Evolutionary conservation across 2,329 filamentous ascomycete genomes (phyloP).

Genomic region (Cladorrhinum sp.): DNA sequence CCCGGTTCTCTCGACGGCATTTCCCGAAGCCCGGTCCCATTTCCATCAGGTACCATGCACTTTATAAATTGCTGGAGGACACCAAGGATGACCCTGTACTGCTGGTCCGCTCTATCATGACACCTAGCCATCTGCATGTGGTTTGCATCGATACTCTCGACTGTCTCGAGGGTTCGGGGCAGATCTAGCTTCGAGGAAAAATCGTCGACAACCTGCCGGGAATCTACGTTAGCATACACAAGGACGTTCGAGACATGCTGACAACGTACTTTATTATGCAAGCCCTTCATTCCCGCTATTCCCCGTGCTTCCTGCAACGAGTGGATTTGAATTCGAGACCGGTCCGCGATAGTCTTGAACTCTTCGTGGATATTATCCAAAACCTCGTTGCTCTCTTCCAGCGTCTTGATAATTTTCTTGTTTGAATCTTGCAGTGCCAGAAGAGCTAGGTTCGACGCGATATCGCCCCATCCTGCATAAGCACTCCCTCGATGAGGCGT

Average conservation of each 20-base stretch:
- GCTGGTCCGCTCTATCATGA: constrained; percentile 32
- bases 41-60: too few species aligned
- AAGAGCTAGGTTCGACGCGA: constrained; percentile 33
- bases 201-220: constrained; percentile 36
- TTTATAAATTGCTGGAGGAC: constrained; percentile 30
- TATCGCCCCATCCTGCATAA: constrained; percentile 33
- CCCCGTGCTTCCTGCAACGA: constrained; percentile 38
- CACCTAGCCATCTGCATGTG: constrained; percentile 40
- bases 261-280: constrained; percentile 29
- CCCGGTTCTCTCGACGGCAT: not conserved
- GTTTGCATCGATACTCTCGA: constrained; percentile 40
- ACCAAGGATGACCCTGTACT: constrained; percentile 31
- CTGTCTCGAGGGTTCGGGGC: constrained; percentile 33
- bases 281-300: constrained; percentile 32
- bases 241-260: not conserved
- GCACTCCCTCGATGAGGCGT: constrained; percentile 39
- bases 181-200: constrained; percentile 41
- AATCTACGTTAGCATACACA: not conserved
- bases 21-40: constrained; percentile 3
- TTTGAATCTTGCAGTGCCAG: constrained; percentile 36
- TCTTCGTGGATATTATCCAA: constrained; percentile 38
- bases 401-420: constrained; percentile 31
- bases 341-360: constrained; percentile 31
- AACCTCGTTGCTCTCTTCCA: constrained; percentile 36
- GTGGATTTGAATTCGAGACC: constrained; percentile 34